Evolutionary conservation across 352 stramenopile genomes (phyloP).

Genomic region (Pythium chondricola): DNA sequence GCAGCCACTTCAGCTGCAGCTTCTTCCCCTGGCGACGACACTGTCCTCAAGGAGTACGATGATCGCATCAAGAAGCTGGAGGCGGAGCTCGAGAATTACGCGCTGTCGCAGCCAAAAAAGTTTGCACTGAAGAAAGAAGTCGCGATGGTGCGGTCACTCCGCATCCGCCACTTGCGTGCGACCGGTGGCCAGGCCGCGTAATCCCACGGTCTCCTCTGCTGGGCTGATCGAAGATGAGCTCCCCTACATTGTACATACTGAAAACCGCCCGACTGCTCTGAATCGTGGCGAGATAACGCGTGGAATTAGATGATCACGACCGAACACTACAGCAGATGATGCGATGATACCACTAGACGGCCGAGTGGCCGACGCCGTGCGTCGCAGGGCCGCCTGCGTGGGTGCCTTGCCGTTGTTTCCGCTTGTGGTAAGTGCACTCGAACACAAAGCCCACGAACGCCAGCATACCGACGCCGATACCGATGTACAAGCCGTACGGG

Average conservation of each 20-base stretch:
- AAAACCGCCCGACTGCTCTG: not conserved
- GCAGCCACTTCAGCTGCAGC: not conserved
- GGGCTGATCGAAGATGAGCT: no score
- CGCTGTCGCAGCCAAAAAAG: constrained; percentile 56
- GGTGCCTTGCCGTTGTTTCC: constrained; percentile 28
- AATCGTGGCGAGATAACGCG: not conserved
- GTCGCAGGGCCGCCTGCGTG: not conserved
- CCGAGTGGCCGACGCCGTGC: not conserved
- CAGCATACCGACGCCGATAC: constrained; percentile 56
- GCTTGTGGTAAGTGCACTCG: constrained; percentile 69
- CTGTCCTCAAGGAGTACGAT: constrained; percentile 11
- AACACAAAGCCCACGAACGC: constrained; percentile 61
- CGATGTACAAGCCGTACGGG: constrained; percentile 59
- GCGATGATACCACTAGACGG: constrained; percentile 1
- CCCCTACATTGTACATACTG: no score
- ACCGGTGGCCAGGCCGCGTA: constrained; percentile 7
- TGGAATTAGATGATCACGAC: not conserved
- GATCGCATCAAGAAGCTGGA: constrained; percentile 43
- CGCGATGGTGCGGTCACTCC: constrained; percentile 59
- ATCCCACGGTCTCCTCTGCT: no score
- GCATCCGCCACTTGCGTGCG: constrained; percentile 60
- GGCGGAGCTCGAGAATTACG: constrained; percentile 51
- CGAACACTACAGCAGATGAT: not conserved
- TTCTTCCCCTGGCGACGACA: constrained; percentile 1
- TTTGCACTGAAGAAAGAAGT: constrained; percentile 80